Evolutionary conservation across 139 green algal genomes (phyloP).

Genomic region (Chlorokybus atmophyticus): DNA sequence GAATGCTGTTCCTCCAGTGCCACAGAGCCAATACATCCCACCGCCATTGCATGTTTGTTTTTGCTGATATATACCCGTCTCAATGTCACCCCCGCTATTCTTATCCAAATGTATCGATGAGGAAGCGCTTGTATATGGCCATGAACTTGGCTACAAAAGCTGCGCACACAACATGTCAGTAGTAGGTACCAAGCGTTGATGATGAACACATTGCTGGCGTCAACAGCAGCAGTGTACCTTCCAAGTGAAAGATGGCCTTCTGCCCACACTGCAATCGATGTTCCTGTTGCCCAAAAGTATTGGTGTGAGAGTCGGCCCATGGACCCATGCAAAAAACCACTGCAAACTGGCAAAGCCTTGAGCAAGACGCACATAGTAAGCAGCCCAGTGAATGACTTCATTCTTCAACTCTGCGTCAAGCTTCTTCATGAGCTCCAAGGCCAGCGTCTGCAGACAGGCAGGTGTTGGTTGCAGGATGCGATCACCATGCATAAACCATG

Average conservation of each 20-base stretch:
- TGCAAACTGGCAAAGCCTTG: not conserved
- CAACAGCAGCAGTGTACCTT: conserved; percentile 35
- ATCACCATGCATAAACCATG: too few species aligned
- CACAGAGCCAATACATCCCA: too few species aligned
- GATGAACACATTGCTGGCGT: too few species aligned
- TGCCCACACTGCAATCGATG: conserved; percentile 67
- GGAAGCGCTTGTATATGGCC: conserved; percentile 66
- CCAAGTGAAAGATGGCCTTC: conserved; percentile 94
- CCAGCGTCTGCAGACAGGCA: conserved; percentile 39
- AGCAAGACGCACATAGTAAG: conserved; percentile 11
- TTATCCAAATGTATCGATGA: conserved; percentile 22
- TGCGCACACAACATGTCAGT: conserved; percentile 6
- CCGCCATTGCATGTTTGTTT: too few species aligned
- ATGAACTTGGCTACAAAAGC: conserved; percentile 93
- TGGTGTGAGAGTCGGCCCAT: not conserved
- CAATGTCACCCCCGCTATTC: too few species aligned
- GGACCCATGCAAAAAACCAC: not conserved
- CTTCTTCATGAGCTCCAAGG: conserved; percentile 65
- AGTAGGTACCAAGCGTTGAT: too few species aligned
- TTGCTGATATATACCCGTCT: too few species aligned
- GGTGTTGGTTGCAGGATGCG: not conserved
- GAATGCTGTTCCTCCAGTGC: too few species aligned
- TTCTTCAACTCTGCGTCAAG: conserved; percentile 81
- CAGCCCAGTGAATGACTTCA: conserved; percentile 36
- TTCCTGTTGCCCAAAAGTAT: conserved; percentile 41